A percentile compares a stretch with the other conserved stretches of the same genome.
phyloP scores from a whole-genome alignment of 2,329 filamentous ascomycete species.

The Tolypocladium inflatum region DNA sequence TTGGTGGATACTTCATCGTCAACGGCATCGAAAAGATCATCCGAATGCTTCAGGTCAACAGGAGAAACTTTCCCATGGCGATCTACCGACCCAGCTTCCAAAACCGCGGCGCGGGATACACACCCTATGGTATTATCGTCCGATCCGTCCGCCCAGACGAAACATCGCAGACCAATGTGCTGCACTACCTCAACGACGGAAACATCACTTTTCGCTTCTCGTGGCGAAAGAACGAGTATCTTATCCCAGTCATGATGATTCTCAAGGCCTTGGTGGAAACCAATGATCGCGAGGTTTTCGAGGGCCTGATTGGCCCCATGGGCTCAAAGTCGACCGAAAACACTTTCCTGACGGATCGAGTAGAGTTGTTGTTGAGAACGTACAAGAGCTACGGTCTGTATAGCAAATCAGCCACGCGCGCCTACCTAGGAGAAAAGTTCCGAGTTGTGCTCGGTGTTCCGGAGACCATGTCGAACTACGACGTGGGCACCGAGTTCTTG shows the following conservation, averaged over 20 bases:
- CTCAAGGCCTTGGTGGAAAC: conserved; percentile 92
- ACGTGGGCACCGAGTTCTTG: conserved; percentile 85
- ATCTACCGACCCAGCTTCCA: conserved; percentile 86
- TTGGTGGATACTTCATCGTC: conserved; percentile 94
- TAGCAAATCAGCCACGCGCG: conserved; percentile 69
- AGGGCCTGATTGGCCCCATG: conserved; percentile 74
- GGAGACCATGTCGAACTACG: conserved; percentile 76
- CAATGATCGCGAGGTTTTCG: conserved; percentile 92
- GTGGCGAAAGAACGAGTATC: conserved; percentile 93
- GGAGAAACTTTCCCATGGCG: conserved; percentile 90
- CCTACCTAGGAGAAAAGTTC: conserved; percentile 87
- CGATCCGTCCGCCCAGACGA: conserved; percentile 93
- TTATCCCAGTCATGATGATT: conserved; percentile 95
- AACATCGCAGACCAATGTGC: conserved; percentile 92
- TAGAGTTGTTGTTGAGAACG: conserved; percentile 82
- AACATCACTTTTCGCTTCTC: conserved; percentile 97
- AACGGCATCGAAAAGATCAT: conserved; percentile 98
- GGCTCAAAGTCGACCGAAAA: conserved; percentile 72
- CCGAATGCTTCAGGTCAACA: conserved; percentile 80
- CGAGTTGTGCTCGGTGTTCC: conserved; percentile 76
- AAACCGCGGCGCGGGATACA: conserved; percentile 80
- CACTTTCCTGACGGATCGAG: conserved; percentile 89
- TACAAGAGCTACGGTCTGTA: conserved; percentile 89
- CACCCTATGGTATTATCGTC: conserved; percentile 81
- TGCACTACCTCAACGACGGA: conserved; percentile 92